These are phyloP conservation scores for Panicum miliaceum DNA, from an alignment of 176 grass and related monocot species.

Conservation along the genomic window DNA sequence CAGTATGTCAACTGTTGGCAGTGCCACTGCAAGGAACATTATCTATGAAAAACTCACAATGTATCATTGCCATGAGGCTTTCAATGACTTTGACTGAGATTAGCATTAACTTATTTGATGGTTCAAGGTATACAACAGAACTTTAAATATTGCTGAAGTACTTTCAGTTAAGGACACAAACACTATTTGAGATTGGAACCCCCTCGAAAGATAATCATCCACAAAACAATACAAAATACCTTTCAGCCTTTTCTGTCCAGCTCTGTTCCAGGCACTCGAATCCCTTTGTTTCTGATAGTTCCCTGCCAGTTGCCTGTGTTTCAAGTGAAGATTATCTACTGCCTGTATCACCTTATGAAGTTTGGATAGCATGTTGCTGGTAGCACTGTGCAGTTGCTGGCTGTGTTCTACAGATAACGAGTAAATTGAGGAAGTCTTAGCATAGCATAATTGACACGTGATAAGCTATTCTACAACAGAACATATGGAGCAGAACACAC, in stretches of 20 bases:
- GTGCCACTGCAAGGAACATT: background rate
- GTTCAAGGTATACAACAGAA: background rate
- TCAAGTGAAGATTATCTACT: slow-evolving; percentile 77
- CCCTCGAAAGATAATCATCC: background rate
- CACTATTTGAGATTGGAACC: background rate
- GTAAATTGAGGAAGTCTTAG: slow-evolving; percentile 41
- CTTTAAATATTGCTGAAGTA: background rate
- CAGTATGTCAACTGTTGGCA: background rate
- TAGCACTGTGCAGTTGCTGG: slow-evolving; percentile 41
- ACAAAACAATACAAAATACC: slow-evolving; percentile 56
- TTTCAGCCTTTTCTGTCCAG: slow-evolving; percentile 71
- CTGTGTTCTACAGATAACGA: slow-evolving; percentile 49
- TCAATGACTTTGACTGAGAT: background rate
- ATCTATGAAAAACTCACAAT: background rate
- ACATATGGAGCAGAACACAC: slow-evolving; percentile 50
- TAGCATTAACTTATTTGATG: slow-evolving; percentile 16
- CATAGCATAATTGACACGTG: slow-evolving; percentile 12
- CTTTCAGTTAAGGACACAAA: background rate
- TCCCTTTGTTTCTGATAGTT: slow-evolving; percentile 64
- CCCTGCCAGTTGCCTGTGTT: slow-evolving; percentile 62
- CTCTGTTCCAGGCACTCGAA: slow-evolving; percentile 54
- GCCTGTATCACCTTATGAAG: slow-evolving; percentile 52
- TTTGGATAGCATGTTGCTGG: slow-evolving; percentile 47
- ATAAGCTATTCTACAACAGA: slow-evolving; percentile 4
- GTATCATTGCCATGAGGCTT: background rate